Conservation (phyloP, 2,329 filamentous ascomycete species). For the Penicillium concentricum region DNA sequence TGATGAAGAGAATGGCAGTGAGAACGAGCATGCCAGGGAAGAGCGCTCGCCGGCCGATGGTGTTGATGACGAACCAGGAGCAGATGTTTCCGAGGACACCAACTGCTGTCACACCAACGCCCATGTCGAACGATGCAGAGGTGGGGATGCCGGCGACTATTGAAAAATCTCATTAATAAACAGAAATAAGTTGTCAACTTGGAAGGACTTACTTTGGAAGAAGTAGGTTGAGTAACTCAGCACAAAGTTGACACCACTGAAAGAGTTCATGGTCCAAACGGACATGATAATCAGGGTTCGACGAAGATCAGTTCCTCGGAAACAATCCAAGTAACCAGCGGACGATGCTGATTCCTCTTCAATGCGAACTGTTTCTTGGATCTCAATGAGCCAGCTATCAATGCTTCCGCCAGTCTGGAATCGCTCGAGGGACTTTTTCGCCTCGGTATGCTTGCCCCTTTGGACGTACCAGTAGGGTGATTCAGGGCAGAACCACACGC, state of each 20-base stretch:
- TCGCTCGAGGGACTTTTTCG: background rate
- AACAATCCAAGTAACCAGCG: constrained; percentile 7
- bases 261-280: constrained; percentile 7
- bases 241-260: constrained; percentile 8
- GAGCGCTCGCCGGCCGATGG: constrained; percentile 33
- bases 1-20: constrained; percentile 32
- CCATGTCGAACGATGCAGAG: constrained; percentile 9
- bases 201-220: constrained; percentile 3
- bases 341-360: constrained; percentile 4
- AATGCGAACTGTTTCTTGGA: constrained; percentile 9
- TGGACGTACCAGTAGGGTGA: constrained; percentile 8
- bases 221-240: constrained; percentile 12
- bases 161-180: background rate
- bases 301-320: constrained; percentile 9
- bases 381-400: constrained; percentile 3
- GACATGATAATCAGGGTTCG: constrained; percentile 5
- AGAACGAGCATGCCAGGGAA: constrained; percentile 33
- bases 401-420: constrained; percentile 4
- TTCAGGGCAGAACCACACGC: constrained; percentile 3
- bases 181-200: background rate
- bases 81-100: constrained; percentile 37
- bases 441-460: background rate
- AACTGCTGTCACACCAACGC: constrained; percentile 27
- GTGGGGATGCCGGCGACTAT: constrained; percentile 8
- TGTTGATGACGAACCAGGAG: constrained; percentile 36